Base-by-base conservation (phyloP, 2,329 filamentous ascomycete genomes). In the Alternaria panax region DNA sequence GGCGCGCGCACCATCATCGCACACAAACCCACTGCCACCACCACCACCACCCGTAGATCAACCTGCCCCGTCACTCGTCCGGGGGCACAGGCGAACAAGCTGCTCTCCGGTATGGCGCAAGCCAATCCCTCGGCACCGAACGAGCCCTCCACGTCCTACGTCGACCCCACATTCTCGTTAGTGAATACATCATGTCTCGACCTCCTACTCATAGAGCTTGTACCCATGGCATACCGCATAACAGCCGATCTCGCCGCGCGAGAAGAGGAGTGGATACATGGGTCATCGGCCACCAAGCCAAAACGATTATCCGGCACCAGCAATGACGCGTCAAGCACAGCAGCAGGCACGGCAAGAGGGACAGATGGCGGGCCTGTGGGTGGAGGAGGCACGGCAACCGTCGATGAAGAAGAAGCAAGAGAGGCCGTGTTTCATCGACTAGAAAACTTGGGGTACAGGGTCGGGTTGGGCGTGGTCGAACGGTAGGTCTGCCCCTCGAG, bases 131-230 rank as follows among this genome's bases (percentile, higher is more conserved):
- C 63, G 40, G 20, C 55, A 5, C 51, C 67, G 2, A 65, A 64
- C 27, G 64, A 70, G 41, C 56, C 66, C 14, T 53, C 64, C 16
- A 61, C 67, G 6, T 60, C 66, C 28, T 83, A 88, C 68, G 86
- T 85, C 66, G 92, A 96, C 79, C 90, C 92, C 36, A 84, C 84
- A 60, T 90, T 91, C 59, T 87, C 88, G 61, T 91, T 93, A 80
- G 85, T 97, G 70, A 90, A 87, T 81, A 88, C 90, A 57, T 95
- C 94, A 47, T 93, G 91, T 77, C 88, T 99, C 71, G 95, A 99
- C 80, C 90, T 99, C 70, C 87, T 99, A 57, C 87, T 99, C 70
- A 98, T 98, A 76, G 95, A 99, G 82, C 87, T 99, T 55, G 95
- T 99, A 16, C 95, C 95, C 38, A 90, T 98, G 83, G 92, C 94